Percentiles rank a stretch among this genome's conserved stretches.
Evolutionary conservation across 2,329 filamentous ascomycete genomes (phyloP).

Genomic region (Magnaporthiopsis incrustans): DNA sequence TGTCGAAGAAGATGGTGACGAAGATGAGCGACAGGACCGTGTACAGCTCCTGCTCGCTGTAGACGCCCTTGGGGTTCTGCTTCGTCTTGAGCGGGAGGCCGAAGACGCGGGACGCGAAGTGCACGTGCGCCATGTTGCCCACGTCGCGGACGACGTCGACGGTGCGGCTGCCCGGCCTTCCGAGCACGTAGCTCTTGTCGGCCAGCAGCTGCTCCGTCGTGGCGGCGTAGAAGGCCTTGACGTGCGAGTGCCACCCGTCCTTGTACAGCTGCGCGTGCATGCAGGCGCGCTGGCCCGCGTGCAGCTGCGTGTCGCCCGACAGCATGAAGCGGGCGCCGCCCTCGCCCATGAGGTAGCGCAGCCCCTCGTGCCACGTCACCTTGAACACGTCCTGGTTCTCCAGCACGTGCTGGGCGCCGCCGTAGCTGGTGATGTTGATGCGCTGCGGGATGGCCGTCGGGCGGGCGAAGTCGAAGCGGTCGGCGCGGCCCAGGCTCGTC

Average conservation of each 20-base stretch:
- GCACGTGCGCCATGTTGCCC: conserved; percentile 57
- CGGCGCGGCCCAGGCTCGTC: conserved; percentile 55
- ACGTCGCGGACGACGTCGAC: conserved; percentile 66
- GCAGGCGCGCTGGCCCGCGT: conserved; percentile 41
- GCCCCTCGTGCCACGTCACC: conserved; percentile 54
- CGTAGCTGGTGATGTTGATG: conserved; percentile 52
- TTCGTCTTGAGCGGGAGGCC: conserved; percentile 59
- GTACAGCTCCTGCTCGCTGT: conserved; percentile 48
- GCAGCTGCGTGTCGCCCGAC: conserved; percentile 38
- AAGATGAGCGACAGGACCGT: conserved; percentile 59
- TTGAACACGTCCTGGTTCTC: conserved; percentile 54
- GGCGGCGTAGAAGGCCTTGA: conserved; percentile 60
- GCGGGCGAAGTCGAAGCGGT: conserved; percentile 61
- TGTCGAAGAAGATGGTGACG: conserved; percentile 55
- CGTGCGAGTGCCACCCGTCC: conserved; percentile 51
- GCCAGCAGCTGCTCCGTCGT: conserved; percentile 53
- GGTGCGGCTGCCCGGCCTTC: conserved; percentile 42
- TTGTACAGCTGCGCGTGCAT: conserved; percentile 52
- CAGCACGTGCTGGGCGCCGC: conserved; percentile 53
- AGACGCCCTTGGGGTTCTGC: conserved; percentile 50
- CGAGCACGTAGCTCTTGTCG: conserved; percentile 57
- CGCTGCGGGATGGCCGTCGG: conserved; percentile 43
- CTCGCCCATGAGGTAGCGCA: conserved; percentile 53
- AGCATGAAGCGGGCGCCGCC: conserved; percentile 49
- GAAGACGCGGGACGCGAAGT: conserved; percentile 56